Conservation (phyloP, 176 grass and related monocot species). For the Zea luxurians region DNA sequence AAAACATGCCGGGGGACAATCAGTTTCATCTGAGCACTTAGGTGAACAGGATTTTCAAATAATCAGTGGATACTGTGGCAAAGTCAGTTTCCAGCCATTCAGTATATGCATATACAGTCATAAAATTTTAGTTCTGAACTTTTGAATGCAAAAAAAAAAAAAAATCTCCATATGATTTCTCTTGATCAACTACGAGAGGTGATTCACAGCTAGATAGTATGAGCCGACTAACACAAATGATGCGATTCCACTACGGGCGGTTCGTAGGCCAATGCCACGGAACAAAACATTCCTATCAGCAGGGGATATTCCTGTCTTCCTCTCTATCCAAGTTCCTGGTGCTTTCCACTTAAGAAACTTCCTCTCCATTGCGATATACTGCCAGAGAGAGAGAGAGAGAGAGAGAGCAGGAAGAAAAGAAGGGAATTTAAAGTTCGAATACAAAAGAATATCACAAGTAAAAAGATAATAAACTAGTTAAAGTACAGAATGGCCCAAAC, state of each 20-base stretch:
- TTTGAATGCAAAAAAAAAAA: background rate
- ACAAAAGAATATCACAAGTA: background rate
- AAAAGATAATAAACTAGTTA: conserved; percentile 22
- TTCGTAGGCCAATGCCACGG: conserved; percentile 61
- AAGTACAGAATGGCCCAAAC: conserved; percentile 36
- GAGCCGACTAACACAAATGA: conserved; percentile 72
- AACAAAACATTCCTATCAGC: conserved; percentile 73
- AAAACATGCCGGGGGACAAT: conserved; percentile 26
- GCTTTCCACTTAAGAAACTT: conserved; percentile 75
- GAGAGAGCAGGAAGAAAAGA: conserved; percentile 17
- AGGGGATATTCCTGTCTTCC: conserved; percentile 70
- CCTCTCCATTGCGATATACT: conserved; percentile 85
- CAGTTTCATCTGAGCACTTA: conserved; percentile 7
- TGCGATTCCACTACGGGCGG: conserved; percentile 65
- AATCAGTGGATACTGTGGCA: background rate
- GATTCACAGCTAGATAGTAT: conserved; percentile 67
- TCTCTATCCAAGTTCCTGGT: conserved; percentile 81
- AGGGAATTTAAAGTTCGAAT: conserved; percentile 9
- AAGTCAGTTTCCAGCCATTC: conserved; percentile 2
- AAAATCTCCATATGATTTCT: background rate
- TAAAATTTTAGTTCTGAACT: background rate
- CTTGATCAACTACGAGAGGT: conserved; percentile 49
- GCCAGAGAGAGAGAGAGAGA: conserved; percentile 13
- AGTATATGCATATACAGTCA: conserved; percentile 5
- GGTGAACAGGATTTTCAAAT: background rate